Percentiles rank a stretch among this genome's conserved stretches.
These are phyloP conservation scores for Leptographium lundbergii DNA, from an alignment of 2,329 filamentous ascomycete genomes.

Conservation along the genomic window DNA sequence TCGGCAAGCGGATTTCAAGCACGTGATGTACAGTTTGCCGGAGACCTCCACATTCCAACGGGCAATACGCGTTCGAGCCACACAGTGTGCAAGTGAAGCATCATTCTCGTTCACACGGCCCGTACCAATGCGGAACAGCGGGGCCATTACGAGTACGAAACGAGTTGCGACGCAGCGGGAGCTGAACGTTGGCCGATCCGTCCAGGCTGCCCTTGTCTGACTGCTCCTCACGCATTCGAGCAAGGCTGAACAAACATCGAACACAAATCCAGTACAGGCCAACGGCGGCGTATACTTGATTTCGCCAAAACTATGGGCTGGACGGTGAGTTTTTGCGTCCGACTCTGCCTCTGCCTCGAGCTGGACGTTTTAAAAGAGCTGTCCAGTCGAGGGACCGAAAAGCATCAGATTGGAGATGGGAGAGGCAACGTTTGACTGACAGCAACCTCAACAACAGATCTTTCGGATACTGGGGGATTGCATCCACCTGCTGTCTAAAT, in stretches of 20 bases:
- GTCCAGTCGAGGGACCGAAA: background rate
- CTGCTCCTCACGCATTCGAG: background rate
- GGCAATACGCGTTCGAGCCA: too few species aligned
- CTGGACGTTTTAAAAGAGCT: background rate
- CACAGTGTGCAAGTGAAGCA: background rate
- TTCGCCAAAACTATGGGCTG: background rate
- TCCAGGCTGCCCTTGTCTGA: background rate
- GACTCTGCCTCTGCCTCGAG: background rate
- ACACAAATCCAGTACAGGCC: background rate
- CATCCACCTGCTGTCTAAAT: constrained; percentile 75
- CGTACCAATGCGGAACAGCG: background rate
- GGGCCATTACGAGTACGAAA: constrained; percentile 1
- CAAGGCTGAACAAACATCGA: background rate
- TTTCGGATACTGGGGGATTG: constrained; percentile 75
- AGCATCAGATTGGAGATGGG: background rate
- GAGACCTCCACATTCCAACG: too few species aligned
- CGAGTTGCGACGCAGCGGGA: constrained; percentile 1
- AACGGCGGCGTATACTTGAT: background rate
- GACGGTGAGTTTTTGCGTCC: background rate
- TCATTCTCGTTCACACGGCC: background rate
- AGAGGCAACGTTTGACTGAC: background rate
- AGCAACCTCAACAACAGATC: constrained; percentile 27
- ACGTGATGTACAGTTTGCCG: too few species aligned
- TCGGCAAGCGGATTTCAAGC: too few species aligned
- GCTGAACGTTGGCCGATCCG: background rate